Conservation (phyloP, 2,329 filamentous ascomycete species). For the Coniochaeta sp. region DNA sequence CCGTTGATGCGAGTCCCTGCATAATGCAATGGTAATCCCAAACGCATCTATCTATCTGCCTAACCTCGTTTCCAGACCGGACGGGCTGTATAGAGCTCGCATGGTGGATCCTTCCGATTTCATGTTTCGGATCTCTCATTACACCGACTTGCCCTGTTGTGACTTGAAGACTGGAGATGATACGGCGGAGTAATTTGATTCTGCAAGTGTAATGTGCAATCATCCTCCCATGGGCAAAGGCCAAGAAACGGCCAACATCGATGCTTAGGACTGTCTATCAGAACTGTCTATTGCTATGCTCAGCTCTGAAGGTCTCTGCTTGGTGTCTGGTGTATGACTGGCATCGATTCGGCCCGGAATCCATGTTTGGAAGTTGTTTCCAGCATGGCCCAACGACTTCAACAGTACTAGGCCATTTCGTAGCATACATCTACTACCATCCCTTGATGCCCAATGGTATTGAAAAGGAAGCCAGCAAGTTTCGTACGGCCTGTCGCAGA, state of each 20-base stretch:
- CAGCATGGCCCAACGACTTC: not conserved
- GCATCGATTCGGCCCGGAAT: not conserved
- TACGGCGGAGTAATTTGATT: not conserved
- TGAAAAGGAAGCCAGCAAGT: not conserved
- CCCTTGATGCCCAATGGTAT: not conserved
- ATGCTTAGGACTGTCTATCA: too few species aligned
- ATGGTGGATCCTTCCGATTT: not conserved
- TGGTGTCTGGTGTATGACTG: not conserved
- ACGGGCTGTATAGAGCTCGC: not conserved
- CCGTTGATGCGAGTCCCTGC: not conserved
- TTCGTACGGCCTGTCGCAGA: not conserved
- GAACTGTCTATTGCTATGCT: not conserved
- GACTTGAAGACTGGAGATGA: not conserved
- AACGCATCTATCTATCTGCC: too few species aligned
- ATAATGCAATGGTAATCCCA: not conserved
- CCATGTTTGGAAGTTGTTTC: not conserved
- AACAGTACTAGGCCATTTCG: not conserved
- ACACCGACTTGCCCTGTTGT: not conserved
- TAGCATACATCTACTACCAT: not conserved
- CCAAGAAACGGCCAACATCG: not conserved
- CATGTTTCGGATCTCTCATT: not conserved
- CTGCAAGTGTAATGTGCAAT: not conserved
- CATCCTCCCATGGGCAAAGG: not conserved
- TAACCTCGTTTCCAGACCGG: not conserved
- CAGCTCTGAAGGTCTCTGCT: not conserved